Percentiles rank a stretch among this genome's conserved stretches.
These are phyloP conservation scores for Mortierella antarctica DNA, from an alignment of 192 early-diverging fungal genomes.

Conservation along the genomic window DNA sequence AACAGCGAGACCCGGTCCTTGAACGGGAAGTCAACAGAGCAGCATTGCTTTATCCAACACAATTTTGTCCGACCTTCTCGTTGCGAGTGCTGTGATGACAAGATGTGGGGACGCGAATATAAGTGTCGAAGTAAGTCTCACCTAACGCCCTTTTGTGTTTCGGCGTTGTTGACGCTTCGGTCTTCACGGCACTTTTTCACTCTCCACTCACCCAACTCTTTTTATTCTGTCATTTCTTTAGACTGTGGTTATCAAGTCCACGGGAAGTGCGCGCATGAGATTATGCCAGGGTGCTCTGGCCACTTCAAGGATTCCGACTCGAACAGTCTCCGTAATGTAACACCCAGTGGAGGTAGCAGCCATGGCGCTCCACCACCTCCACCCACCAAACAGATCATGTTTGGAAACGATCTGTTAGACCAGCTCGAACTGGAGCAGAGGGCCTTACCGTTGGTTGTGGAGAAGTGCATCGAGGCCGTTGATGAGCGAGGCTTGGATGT, in stretches of 20 bases:
- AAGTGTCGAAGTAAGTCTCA: constrained; percentile 55
- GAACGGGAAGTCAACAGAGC: constrained; percentile 28
- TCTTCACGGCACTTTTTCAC: neutral
- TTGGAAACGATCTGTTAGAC: constrained; percentile 70
- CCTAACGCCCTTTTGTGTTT: neutral
- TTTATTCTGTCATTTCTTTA: constrained; percentile 7
- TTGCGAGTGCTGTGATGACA: constrained; percentile 67
- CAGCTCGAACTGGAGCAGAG: constrained; percentile 67
- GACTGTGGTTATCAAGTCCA: constrained; percentile 63
- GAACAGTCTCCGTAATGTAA: constrained; percentile 29
- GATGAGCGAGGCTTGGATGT: constrained; percentile 72
- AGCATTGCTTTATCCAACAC: constrained; percentile 45
- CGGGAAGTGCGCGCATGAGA: constrained; percentile 50
- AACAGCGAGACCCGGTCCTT: constrained; percentile 38
- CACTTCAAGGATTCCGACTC: constrained; percentile 30
- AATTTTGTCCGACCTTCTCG: constrained; percentile 58
- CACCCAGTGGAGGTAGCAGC: constrained; percentile 13
- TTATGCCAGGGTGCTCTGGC: constrained; percentile 24
- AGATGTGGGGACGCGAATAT: constrained; percentile 66
- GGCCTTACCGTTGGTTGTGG: constrained; percentile 74
- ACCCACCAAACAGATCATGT: constrained; percentile 60
- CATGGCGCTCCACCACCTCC: constrained; percentile 40
- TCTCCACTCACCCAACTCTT: neutral
- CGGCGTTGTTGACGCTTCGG: neutral
- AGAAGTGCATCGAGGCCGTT: constrained; percentile 74